These are phyloP conservation scores for Ilyonectria destructans DNA, from an alignment of 2,329 filamentous ascomycete species.

Conservation along the genomic window DNA sequence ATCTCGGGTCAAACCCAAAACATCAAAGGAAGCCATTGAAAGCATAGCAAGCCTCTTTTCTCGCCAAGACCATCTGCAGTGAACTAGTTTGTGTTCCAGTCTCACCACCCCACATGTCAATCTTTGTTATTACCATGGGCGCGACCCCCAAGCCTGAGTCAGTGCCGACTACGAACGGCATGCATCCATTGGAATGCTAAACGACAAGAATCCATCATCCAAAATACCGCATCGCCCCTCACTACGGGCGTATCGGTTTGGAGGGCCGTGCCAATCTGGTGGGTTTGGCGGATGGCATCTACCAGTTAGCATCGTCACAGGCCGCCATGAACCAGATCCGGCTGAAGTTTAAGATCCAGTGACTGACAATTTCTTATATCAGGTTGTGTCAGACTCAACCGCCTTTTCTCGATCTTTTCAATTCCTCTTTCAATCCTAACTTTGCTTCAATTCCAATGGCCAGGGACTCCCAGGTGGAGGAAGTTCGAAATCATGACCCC, in stretches of 20 bases:
- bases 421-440: background rate
- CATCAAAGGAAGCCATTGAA: background rate
- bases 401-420: background rate
- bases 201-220: background rate
- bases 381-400: constrained; percentile 5
- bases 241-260: background rate
- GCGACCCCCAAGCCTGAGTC: constrained; percentile 13
- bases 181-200: background rate
- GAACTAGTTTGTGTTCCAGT: background rate
- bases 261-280: constrained; percentile 1
- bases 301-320: background rate
- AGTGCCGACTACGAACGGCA: background rate
- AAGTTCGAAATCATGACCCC: constrained; percentile 30
- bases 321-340: constrained; percentile 1
- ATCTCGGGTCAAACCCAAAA: background rate
- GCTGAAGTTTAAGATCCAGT: constrained; percentile 8
- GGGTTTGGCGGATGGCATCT: constrained; percentile 10
- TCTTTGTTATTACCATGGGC: background rate
- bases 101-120: constrained; percentile 7
- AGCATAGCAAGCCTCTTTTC: constrained; percentile 2
- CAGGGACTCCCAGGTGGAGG: constrained; percentile 6
- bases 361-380: constrained; percentile 5
- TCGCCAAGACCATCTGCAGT: background rate
- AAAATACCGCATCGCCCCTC: background rate
- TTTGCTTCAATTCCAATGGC: constrained; percentile 2